A percentile compares a stretch with the other conserved stretches of the same genome.
These are phyloP conservation scores for Entomortierella chlamydospora DNA, from an alignment of 192 early-diverging fungal species.

Conservation along the genomic window DNA sequence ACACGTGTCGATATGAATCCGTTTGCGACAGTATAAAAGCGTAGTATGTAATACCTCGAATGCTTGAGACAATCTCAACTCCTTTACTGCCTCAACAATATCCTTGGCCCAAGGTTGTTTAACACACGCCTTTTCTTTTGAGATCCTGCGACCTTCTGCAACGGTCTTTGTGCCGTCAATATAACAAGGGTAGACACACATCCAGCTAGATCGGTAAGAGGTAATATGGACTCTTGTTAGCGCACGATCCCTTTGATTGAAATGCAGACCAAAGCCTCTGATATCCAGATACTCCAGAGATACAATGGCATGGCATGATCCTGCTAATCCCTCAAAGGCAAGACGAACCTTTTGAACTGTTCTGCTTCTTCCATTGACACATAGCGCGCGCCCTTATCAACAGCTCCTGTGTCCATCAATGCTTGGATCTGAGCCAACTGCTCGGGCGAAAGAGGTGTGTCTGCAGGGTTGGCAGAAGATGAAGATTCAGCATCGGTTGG, in stretches of 20 bases:
- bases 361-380: conserved; percentile 46
- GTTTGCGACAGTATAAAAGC: not conserved
- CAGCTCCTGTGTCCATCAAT: conserved; percentile 35
- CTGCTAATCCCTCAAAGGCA: not conserved
- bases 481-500: conserved; percentile 37
- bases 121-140: conserved; percentile 59
- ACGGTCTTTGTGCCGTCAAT: conserved; percentile 72
- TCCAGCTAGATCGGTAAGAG: conserved; percentile 61
- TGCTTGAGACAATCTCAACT: conserved; percentile 68
- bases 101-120: conserved; percentile 72
- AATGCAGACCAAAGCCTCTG: no score
- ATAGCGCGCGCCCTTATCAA: conserved; percentile 36
- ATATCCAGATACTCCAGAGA: no score
- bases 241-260: no score
- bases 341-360: conserved; percentile 42
- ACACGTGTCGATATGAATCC: not conserved
- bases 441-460: conserved; percentile 28
- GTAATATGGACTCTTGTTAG: not conserved
- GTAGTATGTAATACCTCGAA: conserved; percentile 68
- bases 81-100: conserved; percentile 71
- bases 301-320: no score
- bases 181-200: conserved; percentile 80
- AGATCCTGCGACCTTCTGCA: conserved; percentile 70
- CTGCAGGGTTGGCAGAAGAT: conserved; percentile 7
- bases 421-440: conserved; percentile 44